phyloP scores from a whole-genome alignment of 2,329 filamentous ascomycete species.

The Aspergillus piperis region DNA sequence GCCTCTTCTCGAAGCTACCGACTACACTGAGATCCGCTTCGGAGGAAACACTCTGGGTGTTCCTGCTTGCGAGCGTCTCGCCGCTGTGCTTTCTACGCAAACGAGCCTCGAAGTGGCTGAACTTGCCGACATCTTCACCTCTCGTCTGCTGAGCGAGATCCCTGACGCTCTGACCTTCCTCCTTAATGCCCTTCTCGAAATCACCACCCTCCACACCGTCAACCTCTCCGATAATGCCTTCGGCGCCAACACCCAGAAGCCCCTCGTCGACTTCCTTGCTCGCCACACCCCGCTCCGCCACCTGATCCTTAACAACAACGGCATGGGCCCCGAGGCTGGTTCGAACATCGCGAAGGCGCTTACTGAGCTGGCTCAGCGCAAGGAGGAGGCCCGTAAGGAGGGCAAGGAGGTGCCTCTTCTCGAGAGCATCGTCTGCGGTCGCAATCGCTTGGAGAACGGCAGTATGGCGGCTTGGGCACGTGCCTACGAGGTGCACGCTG shows the following conservation, averaged over 20 bases:
- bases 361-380: slow-evolving; percentile 77
- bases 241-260: slow-evolving; percentile 89
- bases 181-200: slow-evolving; percentile 80
- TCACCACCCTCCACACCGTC: slow-evolving; percentile 83
- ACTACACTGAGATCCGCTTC: slow-evolving; percentile 77
- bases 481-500: slow-evolving; percentile 75
- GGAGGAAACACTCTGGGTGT: slow-evolving; percentile 92
- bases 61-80: slow-evolving; percentile 81
- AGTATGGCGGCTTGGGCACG: slow-evolving; percentile 95
- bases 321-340: slow-evolving; percentile 87
- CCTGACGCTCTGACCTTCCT: slow-evolving; percentile 83
- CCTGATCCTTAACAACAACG: slow-evolving; percentile 97
- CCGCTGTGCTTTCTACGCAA: slow-evolving; percentile 80
- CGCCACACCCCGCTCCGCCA: slow-evolving; percentile 88
- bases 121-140: slow-evolving; percentile 96
- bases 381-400: slow-evolving; percentile 64
- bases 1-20: slow-evolving; percentile 67
- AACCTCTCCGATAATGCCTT: slow-evolving; percentile 99
- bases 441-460: slow-evolving; percentile 92
- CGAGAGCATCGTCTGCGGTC: slow-evolving; percentile 95
- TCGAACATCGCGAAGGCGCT: slow-evolving; percentile 87
- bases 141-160: slow-evolving; percentile 88
- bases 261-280: slow-evolving; percentile 87
- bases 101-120: slow-evolving; percentile 80
- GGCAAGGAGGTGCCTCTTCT: slow-evolving; percentile 76